phyloP scores from a whole-genome alignment of 1,284 basidiomycete genomes.

The Paramarasmius palmivorus region DNA sequence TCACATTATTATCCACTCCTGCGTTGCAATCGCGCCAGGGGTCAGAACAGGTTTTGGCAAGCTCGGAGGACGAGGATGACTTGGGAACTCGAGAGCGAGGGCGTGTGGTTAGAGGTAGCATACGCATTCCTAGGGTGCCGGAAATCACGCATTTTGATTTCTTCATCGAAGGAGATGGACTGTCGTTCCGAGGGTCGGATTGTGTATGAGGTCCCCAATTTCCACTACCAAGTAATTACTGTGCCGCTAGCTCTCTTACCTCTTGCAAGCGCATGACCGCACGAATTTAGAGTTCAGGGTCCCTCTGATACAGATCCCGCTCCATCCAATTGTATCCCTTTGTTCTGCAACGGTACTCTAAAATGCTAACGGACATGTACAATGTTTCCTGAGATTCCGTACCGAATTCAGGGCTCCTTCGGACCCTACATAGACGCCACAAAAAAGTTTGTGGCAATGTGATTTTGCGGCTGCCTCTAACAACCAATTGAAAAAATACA shows the following conservation, averaged over 20 bases:
- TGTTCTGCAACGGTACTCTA: background rate
- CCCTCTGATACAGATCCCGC: background rate
- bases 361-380: no score
- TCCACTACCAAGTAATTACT: no score
- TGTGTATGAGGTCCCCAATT: background rate
- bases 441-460: no score
- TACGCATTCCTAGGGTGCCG: constrained; percentile 30
- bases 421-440: no score
- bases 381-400: no score
- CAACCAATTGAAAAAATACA: no score
- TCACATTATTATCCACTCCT: constrained; percentile 36
- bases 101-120: constrained; percentile 28
- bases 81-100: constrained; percentile 18
- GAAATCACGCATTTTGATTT: constrained; percentile 24
- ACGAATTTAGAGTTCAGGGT: background rate
- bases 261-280: no score
- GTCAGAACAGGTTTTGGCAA: constrained; percentile 26
- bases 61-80: constrained; percentile 25
- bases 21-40: constrained; percentile 27
- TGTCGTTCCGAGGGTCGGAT: background rate
- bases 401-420: no score
- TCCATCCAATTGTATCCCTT: background rate
- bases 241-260: no score
- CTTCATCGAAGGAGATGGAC: constrained; percentile 16
- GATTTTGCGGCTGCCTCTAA: no score